Evolutionary conservation across 352 stramenopile genomes (phyloP).

Genomic region (Globisporangium emineosum): DNA sequence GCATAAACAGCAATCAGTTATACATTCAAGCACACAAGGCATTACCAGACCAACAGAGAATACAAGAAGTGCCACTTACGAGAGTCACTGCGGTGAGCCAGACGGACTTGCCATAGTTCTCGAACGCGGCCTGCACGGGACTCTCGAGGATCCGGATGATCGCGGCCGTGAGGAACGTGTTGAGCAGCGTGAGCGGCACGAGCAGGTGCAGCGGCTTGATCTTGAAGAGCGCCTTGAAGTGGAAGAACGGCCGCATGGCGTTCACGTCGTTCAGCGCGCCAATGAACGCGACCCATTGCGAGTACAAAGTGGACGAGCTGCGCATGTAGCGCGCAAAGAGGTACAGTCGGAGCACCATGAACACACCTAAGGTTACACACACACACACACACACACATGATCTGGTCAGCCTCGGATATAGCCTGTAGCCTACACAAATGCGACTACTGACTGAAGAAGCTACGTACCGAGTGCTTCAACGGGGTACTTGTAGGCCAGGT

Average conservation of each 20-base stretch:
- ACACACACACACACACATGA: not conserved
- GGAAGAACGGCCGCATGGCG: conserved; percentile 72
- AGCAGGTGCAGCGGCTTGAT: conserved; percentile 57
- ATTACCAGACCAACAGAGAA: no score
- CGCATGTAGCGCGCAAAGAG: conserved; percentile 65
- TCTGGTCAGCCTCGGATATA: not conserved
- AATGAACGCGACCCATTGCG: conserved; percentile 72
- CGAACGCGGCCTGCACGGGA: conserved; percentile 54
- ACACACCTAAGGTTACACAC: conserved; percentile 32
- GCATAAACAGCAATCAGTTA: not conserved
- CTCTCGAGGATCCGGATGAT: conserved; percentile 73
- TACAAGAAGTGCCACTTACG: no score
- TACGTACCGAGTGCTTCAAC: conserved; percentile 53
- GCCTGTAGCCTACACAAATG: not conserved
- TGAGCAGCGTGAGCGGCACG: conserved; percentile 51
- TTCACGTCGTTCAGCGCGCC: conserved; percentile 75
- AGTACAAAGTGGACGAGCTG: conserved; percentile 67
- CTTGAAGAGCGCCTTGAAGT: conserved; percentile 81
- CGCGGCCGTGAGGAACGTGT: conserved; percentile 57
- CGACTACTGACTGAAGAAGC: not conserved
- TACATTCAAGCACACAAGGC: not conserved
- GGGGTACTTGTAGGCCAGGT: conserved; percentile 62
- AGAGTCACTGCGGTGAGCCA: conserved; percentile 71
- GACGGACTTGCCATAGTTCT: conserved; percentile 69
- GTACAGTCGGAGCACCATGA: conserved; percentile 67